Evolutionary conservation across 352 stramenopile genomes (phyloP).

Genomic region (Phytophthora fragariae): DNA sequence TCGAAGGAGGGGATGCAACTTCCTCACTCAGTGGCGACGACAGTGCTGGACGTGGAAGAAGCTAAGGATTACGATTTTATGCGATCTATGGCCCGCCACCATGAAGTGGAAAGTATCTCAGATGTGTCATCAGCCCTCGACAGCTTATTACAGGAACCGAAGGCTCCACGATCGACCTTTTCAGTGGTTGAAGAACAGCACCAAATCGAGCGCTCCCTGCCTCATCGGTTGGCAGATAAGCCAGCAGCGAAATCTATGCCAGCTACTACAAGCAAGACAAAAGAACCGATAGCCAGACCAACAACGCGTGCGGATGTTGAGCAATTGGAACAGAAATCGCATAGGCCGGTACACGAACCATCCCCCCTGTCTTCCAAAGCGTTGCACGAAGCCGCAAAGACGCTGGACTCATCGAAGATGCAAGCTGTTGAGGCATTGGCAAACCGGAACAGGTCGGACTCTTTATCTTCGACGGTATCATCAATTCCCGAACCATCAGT

Average conservation of each 20-base stretch:
- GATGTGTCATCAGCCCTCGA: slow-evolving; percentile 22
- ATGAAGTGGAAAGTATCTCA: slow-evolving; percentile 24
- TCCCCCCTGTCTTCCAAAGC: slow-evolving; percentile 1
- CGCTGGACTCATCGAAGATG: neutral
- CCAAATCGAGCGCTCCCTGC: slow-evolving; percentile 15
- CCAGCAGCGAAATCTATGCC: slow-evolving; percentile 21
- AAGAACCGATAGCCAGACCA: neutral
- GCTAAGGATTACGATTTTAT: slow-evolving; percentile 20
- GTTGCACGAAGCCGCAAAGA: neutral
- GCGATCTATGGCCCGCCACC: slow-evolving; percentile 5
- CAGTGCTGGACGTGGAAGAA: slow-evolving; percentile 10
- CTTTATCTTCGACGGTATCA: slow-evolving; percentile 62
- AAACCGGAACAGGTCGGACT: slow-evolving; percentile 41
- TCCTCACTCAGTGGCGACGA: neutral
- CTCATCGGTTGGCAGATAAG: slow-evolving; percentile 17
- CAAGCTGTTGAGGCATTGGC: slow-evolving; percentile 1
- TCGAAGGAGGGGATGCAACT: slow-evolving; percentile 8
- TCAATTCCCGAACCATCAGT: slow-evolving; percentile 55
- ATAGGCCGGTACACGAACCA: neutral
- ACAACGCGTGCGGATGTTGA: neutral
- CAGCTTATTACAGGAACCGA: slow-evolving; percentile 12
- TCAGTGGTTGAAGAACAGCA: slow-evolving; percentile 23
- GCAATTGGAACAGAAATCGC: no score
- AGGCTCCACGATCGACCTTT: slow-evolving; percentile 18
- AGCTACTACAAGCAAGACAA: neutral